These are phyloP conservation scores for Oehlia diaphana DNA, from an alignment of 192 early-diverging fungal genomes.

Conservation along the genomic window DNA sequence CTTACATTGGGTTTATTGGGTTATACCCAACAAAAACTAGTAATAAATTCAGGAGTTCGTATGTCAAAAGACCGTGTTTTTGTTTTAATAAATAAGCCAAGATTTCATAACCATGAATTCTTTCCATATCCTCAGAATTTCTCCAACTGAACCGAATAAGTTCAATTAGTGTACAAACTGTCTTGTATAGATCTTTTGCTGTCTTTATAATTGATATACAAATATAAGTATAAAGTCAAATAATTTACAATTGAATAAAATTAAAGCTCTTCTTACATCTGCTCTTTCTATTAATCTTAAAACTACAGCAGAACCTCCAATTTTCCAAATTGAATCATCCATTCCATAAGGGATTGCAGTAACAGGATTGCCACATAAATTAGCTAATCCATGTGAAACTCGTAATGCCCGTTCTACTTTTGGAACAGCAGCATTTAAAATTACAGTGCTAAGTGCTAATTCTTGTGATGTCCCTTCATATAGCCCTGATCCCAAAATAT, in stretches of 20 bases:
- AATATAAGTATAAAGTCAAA: background rate
- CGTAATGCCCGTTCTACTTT: slow-evolving; percentile 52
- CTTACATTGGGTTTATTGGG: slow-evolving; percentile 50
- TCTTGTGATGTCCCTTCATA: slow-evolving; percentile 35
- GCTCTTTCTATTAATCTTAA: slow-evolving; percentile 60
- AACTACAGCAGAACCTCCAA: slow-evolving; percentile 67
- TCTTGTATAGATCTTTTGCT: slow-evolving; percentile 48
- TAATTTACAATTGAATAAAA: background rate
- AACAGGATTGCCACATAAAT: slow-evolving; percentile 54
- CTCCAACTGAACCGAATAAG: slow-evolving; percentile 65
- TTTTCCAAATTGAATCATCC: slow-evolving; percentile 70
- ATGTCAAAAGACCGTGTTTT: slow-evolving; percentile 59
- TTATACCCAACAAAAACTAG: slow-evolving; percentile 65
- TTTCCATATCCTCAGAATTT: slow-evolving; percentile 73
- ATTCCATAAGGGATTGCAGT: slow-evolving; percentile 58
- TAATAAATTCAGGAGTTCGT: slow-evolving; percentile 58
- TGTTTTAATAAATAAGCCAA: slow-evolving; percentile 62
- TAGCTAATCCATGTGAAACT: slow-evolving; percentile 40
- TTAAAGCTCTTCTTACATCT: slow-evolving; percentile 43
- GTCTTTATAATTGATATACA: slow-evolving; percentile 36
- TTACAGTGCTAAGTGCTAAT: slow-evolving; percentile 29
- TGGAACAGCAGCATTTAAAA: slow-evolving; percentile 58
- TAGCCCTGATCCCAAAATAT: slow-evolving; percentile 33
- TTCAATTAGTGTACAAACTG: slow-evolving; percentile 57
- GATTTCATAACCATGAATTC: slow-evolving; percentile 65